Conservation (phyloP, 2,329 filamentous ascomycete genomes). For the Zalaria sp. region DNA sequence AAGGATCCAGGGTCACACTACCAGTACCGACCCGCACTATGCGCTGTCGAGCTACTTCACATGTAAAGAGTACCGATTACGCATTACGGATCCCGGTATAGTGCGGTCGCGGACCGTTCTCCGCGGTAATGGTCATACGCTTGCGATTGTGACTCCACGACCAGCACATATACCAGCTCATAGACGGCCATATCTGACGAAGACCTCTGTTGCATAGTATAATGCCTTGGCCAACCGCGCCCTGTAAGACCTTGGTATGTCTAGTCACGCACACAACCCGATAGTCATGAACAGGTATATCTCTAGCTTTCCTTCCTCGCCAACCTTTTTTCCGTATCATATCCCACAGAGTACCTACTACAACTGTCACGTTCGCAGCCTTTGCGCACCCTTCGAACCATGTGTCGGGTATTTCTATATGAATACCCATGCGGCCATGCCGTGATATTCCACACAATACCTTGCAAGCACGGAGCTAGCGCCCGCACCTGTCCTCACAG, state of each 20-base stretch:
- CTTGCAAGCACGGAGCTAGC: neutral
- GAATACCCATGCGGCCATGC: neutral
- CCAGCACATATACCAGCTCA: no score
- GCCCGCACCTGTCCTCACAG: neutral
- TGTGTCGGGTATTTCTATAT: no score
- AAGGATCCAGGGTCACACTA: neutral
- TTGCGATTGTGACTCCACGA: neutral
- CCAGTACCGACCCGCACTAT: no score
- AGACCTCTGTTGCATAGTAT: no score
- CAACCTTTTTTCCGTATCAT: neutral
- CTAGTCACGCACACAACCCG: no score
- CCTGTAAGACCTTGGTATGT: no score
- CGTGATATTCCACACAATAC: neutral
- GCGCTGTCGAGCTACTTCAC: neutral
- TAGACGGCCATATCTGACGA: no score
- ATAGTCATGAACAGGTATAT: neutral
- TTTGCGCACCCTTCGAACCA: neutral
- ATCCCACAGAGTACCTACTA: neutral
- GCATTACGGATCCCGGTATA: neutral
- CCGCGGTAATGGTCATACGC: neutral
- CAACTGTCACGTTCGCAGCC: neutral
- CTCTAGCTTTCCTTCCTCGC: neutral
- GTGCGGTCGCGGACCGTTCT: neutral
- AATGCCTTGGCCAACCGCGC: no score
- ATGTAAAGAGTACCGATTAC: neutral